Conservation (phyloP, 2,329 filamentous ascomycete species). For the Phyllosticta paracitricarpa region DNA sequence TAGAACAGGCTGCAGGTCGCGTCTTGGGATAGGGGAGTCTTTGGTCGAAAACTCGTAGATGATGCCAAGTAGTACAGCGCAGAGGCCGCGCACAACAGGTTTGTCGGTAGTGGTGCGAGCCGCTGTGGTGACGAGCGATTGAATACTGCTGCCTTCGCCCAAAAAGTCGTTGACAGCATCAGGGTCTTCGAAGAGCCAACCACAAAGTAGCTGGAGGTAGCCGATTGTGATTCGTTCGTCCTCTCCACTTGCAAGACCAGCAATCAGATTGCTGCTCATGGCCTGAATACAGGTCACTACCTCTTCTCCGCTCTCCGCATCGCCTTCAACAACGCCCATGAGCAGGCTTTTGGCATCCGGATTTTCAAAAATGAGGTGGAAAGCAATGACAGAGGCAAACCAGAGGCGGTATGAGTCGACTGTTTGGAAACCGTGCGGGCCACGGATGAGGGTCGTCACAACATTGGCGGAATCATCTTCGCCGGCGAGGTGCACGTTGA, state of each 20-base stretch:
- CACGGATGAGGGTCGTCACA: slow-evolving; percentile 67
- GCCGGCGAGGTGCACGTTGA: slow-evolving; percentile 71
- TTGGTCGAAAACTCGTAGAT: slow-evolving; percentile 97
- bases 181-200: slow-evolving; percentile 87
- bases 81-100: slow-evolving; percentile 67
- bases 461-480: slow-evolving; percentile 76
- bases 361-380: slow-evolving; percentile 68
- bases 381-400: slow-evolving; percentile 79
- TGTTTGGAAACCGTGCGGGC: slow-evolving; percentile 49
- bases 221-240: slow-evolving; percentile 73
- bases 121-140: slow-evolving; percentile 69
- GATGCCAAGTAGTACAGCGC: slow-evolving; percentile 73
- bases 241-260: slow-evolving; percentile 62
- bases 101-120: slow-evolving; percentile 52
- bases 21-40: slow-evolving; percentile 80
- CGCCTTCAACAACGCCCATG: slow-evolving; percentile 78
- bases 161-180: slow-evolving; percentile 89
- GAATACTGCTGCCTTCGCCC: slow-evolving; percentile 83
- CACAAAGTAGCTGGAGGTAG: slow-evolving; percentile 79
- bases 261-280: slow-evolving; percentile 75
- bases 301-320: slow-evolving; percentile 82
- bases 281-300: slow-evolving; percentile 90
- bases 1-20: slow-evolving; percentile 70
- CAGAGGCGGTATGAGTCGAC: slow-evolving; percentile 79
- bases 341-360: slow-evolving; percentile 67